These are phyloP conservation scores for Fusarium stilboides DNA, from an alignment of 2,329 filamentous ascomycete genomes.

Conservation along the genomic window DNA sequence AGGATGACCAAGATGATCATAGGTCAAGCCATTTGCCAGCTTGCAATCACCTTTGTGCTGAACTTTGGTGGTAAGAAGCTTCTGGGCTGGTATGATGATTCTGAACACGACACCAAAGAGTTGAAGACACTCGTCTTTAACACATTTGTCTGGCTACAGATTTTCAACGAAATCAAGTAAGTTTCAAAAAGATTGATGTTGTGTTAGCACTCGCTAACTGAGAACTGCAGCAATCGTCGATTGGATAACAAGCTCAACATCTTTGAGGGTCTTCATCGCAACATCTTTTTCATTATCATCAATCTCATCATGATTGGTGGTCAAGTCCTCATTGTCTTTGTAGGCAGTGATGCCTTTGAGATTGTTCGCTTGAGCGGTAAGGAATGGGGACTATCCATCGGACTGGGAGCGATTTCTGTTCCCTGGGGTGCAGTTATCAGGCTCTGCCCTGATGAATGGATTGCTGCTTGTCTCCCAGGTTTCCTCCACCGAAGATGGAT, in stretches of 20 bases:
- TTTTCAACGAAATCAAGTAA: conserved; percentile 77
- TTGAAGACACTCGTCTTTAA: conserved; percentile 77
- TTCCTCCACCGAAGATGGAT: conserved; percentile 51
- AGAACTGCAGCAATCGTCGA: conserved; percentile 66
- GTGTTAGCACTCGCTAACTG: conserved; percentile 73
- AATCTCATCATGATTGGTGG: conserved; percentile 86
- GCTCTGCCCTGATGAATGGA: conserved; percentile 76
- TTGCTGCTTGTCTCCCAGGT: conserved; percentile 48
- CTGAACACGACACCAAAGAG: conserved; percentile 49
- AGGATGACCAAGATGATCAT: conserved; percentile 76
- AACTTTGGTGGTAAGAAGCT: conserved; percentile 73
- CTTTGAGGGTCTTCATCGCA: conserved; percentile 83
- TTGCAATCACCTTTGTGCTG: conserved; percentile 70
- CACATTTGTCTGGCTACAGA: conserved; percentile 80
- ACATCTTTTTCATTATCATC: conserved; percentile 87
- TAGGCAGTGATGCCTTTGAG: conserved; percentile 82
- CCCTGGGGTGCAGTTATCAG: conserved; percentile 82
- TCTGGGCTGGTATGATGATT: conserved; percentile 59
- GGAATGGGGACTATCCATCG: conserved; percentile 88
- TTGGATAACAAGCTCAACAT: conserved; percentile 92
- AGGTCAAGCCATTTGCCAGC: conserved; percentile 73
- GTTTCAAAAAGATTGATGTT: conserved; percentile 67
- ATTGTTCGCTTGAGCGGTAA: conserved; percentile 73
- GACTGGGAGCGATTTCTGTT: conserved; percentile 82
- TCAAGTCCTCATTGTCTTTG: conserved; percentile 87